Evolutionary conservation across 495 filamentous ascomycete genomes (phyloP).

Genomic region (Xylaria palmicola): DNA sequence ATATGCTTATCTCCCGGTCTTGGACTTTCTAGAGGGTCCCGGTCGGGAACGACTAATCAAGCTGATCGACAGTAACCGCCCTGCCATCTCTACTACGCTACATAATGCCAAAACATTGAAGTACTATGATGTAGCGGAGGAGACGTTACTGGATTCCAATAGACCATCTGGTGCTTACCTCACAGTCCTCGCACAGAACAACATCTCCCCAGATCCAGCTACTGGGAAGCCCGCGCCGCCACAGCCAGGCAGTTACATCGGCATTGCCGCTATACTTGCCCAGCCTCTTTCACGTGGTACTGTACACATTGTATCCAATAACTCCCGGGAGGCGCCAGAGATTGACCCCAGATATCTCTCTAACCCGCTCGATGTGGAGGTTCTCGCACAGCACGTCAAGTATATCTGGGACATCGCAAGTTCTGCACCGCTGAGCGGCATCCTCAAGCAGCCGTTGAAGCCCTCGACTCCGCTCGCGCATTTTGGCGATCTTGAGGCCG

Average conservation of each 20-base stretch:
- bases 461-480: background rate
- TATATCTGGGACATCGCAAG: slow-evolving; percentile 6
- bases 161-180: slow-evolving; percentile 13
- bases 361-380: slow-evolving; percentile 50
- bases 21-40: background rate
- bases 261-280: slow-evolving; percentile 40
- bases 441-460: slow-evolving; percentile 9
- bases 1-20: slow-evolving; percentile 10
- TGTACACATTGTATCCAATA: slow-evolving; percentile 51
- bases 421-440: slow-evolving; percentile 2
- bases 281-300: slow-evolving; percentile 58
- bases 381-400: slow-evolving; percentile 38
- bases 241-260: slow-evolving; percentile 39
- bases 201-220: background rate
- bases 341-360: slow-evolving; percentile 58
- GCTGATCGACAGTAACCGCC: background rate
- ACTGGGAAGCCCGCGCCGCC: slow-evolving; percentile 28
- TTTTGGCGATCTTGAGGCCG: background rate
- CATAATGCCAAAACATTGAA: background rate
- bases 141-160: slow-evolving; percentile 7
- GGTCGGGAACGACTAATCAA: background rate
- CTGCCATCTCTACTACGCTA: background rate
- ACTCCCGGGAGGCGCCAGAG: slow-evolving; percentile 34
- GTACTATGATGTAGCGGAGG: slow-evolving; percentile 11
- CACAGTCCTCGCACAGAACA: background rate